A percentile compares a stretch with the other conserved stretches of the same genome.
These are phyloP conservation scores for Lepidium africanum DNA, from an alignment of 345 rosid genomes.

Conservation along the genomic window DNA sequence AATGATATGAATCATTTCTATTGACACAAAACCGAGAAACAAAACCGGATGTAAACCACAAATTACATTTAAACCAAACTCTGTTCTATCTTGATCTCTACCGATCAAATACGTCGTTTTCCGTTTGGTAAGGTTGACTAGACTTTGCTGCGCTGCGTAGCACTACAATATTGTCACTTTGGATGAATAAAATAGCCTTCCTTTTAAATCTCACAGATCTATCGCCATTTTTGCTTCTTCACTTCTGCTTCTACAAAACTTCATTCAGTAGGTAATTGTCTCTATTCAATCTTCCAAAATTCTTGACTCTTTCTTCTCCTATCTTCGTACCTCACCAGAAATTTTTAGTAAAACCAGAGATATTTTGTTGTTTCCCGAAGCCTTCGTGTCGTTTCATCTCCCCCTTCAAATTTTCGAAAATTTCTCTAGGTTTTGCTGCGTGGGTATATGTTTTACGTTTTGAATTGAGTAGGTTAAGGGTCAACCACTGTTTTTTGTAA, in stretches of 20 bases:
- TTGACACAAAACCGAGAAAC: too few species aligned
- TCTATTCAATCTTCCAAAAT: not conserved
- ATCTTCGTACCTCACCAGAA: not conserved
- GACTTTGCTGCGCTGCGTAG: not conserved
- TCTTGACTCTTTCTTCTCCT: not conserved
- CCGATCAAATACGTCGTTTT: not conserved
- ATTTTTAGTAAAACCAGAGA: not conserved
- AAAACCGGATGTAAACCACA: too few species aligned
- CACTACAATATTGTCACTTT: not conserved
- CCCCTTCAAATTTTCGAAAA: not conserved
- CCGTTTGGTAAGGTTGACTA: not conserved
- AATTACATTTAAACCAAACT: too few species aligned
- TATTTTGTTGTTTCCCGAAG: not conserved
- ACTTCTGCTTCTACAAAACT: conserved; percentile 1
- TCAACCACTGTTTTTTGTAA: not conserved
- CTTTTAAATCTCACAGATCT: conserved; percentile 23
- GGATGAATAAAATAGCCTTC: conserved; percentile 8
- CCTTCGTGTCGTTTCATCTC: conserved; percentile 15
- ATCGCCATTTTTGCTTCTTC: not conserved
- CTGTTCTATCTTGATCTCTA: too few species aligned
- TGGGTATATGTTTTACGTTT: not conserved
- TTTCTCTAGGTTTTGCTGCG: not conserved
- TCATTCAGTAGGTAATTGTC: conserved; percentile 4
- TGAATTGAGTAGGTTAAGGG: not conserved
- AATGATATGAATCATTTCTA: too few species aligned